These are phyloP conservation scores for Solanum arcanum DNA, from an alignment of 257 asterid genomes.

Conservation along the genomic window DNA sequence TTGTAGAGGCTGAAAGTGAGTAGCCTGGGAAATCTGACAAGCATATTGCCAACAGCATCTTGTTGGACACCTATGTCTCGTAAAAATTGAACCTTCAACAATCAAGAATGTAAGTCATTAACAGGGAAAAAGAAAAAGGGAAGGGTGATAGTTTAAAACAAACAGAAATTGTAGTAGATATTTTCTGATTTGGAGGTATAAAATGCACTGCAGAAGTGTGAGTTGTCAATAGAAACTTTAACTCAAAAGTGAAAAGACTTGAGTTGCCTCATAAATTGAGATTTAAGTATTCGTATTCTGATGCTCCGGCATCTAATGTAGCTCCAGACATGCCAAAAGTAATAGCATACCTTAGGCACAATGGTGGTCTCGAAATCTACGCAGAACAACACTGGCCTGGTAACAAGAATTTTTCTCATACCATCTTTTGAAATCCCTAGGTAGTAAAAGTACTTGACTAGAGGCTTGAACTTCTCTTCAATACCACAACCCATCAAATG, in stretches of 20 bases:
- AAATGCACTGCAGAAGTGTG: neutral
- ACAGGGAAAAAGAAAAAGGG: neutral
- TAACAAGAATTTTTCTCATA: constrained; percentile 78
- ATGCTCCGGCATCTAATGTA: neutral
- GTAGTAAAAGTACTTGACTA: constrained; percentile 82
- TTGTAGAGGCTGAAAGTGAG: constrained; percentile 82
- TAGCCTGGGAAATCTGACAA: constrained; percentile 66
- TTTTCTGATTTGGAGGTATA: neutral
- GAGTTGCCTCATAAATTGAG: neutral
- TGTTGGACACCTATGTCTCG: constrained; percentile 73
- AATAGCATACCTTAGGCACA: constrained; percentile 67
- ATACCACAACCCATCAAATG: constrained; percentile 92
- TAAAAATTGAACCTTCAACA: constrained; percentile 67
- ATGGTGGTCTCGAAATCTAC: constrained; percentile 65
- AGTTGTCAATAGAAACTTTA: neutral
- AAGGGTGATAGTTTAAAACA: neutral
- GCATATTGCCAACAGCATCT: constrained; percentile 60
- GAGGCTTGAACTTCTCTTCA: constrained; percentile 83
- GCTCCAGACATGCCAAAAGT: neutral
- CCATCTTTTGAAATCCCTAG: constrained; percentile 82
- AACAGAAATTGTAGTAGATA: neutral
- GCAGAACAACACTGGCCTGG: constrained; percentile 72
- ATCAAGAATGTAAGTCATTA: neutral
- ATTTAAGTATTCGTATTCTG: neutral
- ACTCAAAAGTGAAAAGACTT: neutral